Percentiles rank a stretch among this genome's conserved stretches.
These are phyloP conservation scores for apple (Malus domestica) DNA, from an alignment of 306 rosid species.

Conservation along the genomic window DNA sequence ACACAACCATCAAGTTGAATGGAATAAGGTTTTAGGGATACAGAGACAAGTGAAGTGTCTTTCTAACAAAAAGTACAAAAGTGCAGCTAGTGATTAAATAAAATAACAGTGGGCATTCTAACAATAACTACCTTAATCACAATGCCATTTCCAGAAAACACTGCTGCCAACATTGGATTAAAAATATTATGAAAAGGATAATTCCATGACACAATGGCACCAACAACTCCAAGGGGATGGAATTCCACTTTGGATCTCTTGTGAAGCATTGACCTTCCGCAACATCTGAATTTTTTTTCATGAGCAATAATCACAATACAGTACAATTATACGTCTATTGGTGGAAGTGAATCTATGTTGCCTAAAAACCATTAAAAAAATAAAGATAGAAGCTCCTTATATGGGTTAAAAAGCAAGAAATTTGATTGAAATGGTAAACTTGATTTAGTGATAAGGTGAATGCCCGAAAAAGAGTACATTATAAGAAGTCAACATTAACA, in stretches of 20 bases:
- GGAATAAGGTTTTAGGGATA: background rate
- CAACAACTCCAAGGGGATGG: conserved; percentile 89
- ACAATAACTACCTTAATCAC: conserved; percentile 67
- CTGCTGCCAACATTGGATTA: conserved; percentile 87
- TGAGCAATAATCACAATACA: conserved; percentile 1
- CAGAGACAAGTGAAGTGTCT: background rate
- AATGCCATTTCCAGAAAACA: conserved; percentile 81
- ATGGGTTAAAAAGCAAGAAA: background rate
- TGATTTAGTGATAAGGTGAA: background rate
- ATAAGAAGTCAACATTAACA: background rate
- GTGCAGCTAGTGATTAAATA: conserved; percentile 12
- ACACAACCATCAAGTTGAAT: background rate
- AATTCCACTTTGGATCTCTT: conserved; percentile 85
- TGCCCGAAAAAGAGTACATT: background rate
- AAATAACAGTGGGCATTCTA: conserved; percentile 8
- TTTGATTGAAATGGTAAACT: background rate
- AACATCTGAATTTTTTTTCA: conserved; percentile 51
- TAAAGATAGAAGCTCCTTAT: background rate
- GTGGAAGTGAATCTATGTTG: conserved; percentile 7
- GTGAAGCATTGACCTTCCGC: conserved; percentile 76
- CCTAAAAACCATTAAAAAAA: background rate
- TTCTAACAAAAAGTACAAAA: background rate
- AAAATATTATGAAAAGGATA: conserved; percentile 87
- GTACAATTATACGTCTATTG: background rate
- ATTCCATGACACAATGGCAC: conserved; percentile 94